Base-by-base conservation (phyloP, 2,329 filamentous ascomycete genomes). In the Lachnellula cervina region DNA sequence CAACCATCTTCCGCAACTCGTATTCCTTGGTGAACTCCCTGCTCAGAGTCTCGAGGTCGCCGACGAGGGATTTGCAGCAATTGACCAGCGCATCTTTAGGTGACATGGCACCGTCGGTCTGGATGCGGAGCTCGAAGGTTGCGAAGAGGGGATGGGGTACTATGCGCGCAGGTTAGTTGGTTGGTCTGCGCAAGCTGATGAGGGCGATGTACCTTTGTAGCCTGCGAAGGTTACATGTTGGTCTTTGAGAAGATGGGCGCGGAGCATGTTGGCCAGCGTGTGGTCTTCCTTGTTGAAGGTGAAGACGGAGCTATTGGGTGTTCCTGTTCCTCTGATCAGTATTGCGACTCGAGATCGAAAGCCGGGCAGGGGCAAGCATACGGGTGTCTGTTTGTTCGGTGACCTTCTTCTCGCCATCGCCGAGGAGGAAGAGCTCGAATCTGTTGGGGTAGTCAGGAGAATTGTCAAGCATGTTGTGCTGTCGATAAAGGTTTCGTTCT, bases 241-340 rank as follows among this genome's bases (percentile, higher is more conserved):
- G 67, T 90, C 88, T 71, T 89, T 86, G 75, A 94, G 86, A 55
- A 99, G 87, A 67, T 93, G 89, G 68, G 90, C 86, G 48, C 88
- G 83, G 55, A 99, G 81, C 54, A 99, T 80, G 72, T 99, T 97
- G 66, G 87, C 94, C 25, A 99, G 82, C 1, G 93, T 97, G 75
- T 97, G 93, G 67, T 99, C 94, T 73, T 99, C 94, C 73, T 97
- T 97, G 74, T 90, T 90, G 74, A 99, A 86, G 57, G 90, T 85
- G 76, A 99, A 99, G 73, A 97, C 89, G 9, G 90, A 89, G n/a
- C 89, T 91, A 71, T 96, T 96, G 21, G 93, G 90, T 70, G 96
- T 91, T 69, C 90, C 91, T 94, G 57, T 42, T 44, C 37, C 50
- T 34, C 17, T 6, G n/a, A 35, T 37, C 11, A 32, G 17, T 13